Percentiles rank a stretch among this genome's conserved stretches.
Evolutionary conservation across 1,284 basidiomycete genomes (phyloP).

Genomic region (Xerocomus amazonicus): DNA sequence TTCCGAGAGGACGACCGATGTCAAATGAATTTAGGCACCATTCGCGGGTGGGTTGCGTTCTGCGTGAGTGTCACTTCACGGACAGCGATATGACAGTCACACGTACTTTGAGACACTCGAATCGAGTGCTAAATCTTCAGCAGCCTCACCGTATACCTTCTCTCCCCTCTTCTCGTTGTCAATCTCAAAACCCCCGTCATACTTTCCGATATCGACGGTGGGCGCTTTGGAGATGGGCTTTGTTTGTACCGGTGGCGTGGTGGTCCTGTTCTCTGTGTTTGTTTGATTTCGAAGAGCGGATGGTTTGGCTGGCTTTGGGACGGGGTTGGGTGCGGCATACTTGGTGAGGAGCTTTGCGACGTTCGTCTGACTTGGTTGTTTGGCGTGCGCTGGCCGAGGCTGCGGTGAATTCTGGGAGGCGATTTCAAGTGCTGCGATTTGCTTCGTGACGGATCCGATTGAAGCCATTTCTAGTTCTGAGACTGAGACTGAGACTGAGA

Average conservation of each 20-base stretch:
- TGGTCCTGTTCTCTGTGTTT: conserved; percentile 25
- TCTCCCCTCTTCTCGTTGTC: conserved; percentile 69
- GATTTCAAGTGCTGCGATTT: conserved; percentile 49
- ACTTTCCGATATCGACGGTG: conserved; percentile 72
- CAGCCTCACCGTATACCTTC: conserved; percentile 67
- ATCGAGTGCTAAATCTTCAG: conserved; percentile 72
- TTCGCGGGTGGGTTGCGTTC: conserved; percentile 68
- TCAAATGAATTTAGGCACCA: conserved; percentile 89
- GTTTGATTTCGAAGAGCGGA: conserved; percentile 41
- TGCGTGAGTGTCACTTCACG: conserved; percentile 27
- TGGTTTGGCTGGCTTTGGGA: conserved; percentile 36
- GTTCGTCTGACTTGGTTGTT: conserved; percentile 51
- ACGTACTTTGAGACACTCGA: conserved; percentile 64
- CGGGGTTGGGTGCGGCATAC: conserved; percentile 54
- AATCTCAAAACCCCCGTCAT: conserved; percentile 83
- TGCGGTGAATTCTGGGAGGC: conserved; percentile 39
- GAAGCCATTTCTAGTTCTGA: conserved; percentile 36
- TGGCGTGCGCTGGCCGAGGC: conserved; percentile 41
- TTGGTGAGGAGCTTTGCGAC: conserved; percentile 67
- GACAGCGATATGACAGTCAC: background rate
- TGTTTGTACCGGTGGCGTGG: conserved; percentile 22
- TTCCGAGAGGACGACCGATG: conserved; percentile 93
- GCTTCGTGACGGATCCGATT: conserved; percentile 43
- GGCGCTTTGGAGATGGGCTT: conserved; percentile 21
- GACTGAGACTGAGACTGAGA: background rate